A percentile compares a stretch with the other conserved stretches of the same genome.
Evolutionary conservation across 2,329 filamentous ascomycete genomes (phyloP).

Genomic region (Colletotrichum australisinense): DNA sequence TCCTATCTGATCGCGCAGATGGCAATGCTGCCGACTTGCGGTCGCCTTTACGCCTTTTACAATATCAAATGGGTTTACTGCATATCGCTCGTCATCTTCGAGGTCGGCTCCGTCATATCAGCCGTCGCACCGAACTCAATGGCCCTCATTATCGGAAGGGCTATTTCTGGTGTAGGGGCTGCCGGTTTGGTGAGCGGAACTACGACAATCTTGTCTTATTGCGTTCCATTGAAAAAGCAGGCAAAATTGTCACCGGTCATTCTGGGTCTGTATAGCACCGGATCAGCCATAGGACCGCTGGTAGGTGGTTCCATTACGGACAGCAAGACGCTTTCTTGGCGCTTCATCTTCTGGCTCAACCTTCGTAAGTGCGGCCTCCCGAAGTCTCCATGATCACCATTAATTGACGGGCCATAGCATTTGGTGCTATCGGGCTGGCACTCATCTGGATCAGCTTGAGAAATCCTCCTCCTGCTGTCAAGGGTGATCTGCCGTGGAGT

Average conservation of each 20-base stretch:
- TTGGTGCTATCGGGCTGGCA: no score
- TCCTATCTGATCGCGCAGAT: constrained; percentile 42
- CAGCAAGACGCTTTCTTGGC: no score
- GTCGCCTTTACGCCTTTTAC: constrained; percentile 45
- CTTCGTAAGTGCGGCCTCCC: no score
- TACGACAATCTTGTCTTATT: background rate
- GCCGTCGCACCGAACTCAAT: constrained; percentile 33
- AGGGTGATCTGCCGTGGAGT: background rate
- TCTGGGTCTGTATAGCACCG: no score
- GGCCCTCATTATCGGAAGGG: constrained; percentile 36
- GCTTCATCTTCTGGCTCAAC: no score
- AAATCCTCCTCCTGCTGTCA: background rate
- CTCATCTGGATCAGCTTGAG: constrained; percentile 5
- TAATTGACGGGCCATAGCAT: no score
- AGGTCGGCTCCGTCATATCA: constrained; percentile 42
- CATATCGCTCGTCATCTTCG: constrained; percentile 39
- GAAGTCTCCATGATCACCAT: no score
- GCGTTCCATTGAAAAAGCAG: background rate
- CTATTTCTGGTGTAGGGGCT: constrained; percentile 10
- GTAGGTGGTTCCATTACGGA: no score
- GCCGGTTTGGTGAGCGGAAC: background rate
- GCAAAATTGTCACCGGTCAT: no score
- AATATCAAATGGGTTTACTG: constrained; percentile 46
- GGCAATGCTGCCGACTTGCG: constrained; percentile 43
- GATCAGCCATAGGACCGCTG: no score